Percentiles rank a stretch among this genome's conserved stretches.
Evolutionary conservation across 2,329 filamentous ascomycete species (phyloP).

Genomic region (Penicillium sp.): DNA sequence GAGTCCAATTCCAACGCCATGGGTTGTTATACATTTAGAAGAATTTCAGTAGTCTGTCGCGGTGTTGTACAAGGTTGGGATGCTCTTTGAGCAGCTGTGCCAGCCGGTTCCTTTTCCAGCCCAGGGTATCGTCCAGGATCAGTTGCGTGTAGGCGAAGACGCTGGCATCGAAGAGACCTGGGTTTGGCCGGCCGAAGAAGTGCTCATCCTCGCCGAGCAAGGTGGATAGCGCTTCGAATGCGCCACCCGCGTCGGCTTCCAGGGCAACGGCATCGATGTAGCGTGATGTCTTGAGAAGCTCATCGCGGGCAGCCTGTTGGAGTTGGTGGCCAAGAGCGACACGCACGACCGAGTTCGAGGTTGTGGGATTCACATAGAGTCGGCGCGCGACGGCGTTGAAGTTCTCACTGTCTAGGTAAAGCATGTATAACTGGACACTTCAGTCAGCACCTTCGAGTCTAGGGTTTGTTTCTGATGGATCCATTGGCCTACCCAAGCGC

Average conservation of each 20-base stretch:
- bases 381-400: constrained; percentile 60
- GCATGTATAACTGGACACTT: constrained; percentile 62
- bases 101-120: constrained; percentile 64
- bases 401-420: constrained; percentile 74
- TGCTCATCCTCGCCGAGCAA: constrained; percentile 58
- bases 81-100: constrained; percentile 55
- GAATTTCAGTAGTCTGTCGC: constrained; percentile 56
- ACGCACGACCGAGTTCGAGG: constrained; percentile 61
- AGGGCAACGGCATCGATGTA: constrained; percentile 57
- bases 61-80: constrained; percentile 64
- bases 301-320: constrained; percentile 67
- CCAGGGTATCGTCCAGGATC: constrained; percentile 62
- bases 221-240: constrained; percentile 60
- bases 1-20: background rate
- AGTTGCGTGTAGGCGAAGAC: constrained; percentile 89
- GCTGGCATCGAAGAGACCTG: constrained; percentile 79
- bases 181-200: constrained; percentile 58
- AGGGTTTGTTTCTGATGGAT: background rate
- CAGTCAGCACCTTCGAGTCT: background rate
- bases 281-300: constrained; percentile 63
- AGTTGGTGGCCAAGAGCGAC: constrained; percentile 64
- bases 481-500: constrained; percentile 67
- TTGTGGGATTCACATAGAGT: constrained; percentile 68
- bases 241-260: constrained; percentile 59
- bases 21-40: constrained; percentile 36